Percentiles rank a stretch among this genome's conserved stretches.
phyloP scores from a whole-genome alignment of 1,284 basidiomycete genomes.

The Sporisorium iseilematis-ciliati region DNA sequence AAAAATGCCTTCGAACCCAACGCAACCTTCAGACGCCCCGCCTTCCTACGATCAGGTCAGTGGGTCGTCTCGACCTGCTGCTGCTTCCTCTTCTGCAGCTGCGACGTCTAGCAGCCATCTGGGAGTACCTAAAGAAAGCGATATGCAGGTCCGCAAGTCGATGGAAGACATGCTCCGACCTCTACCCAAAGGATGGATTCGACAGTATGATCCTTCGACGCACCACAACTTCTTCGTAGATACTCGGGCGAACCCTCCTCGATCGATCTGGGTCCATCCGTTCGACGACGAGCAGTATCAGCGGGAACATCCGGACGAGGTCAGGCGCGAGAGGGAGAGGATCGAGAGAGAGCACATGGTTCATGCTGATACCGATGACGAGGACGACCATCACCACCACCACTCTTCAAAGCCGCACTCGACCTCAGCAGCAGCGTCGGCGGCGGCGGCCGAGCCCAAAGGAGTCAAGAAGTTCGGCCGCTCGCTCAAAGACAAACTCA shows the following conservation, averaged over 20 bases:
- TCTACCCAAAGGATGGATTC: constrained; percentile 62
- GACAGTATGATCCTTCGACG: constrained; percentile 59
- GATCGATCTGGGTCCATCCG: constrained; percentile 69
- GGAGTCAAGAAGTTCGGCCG: constrained; percentile 59
- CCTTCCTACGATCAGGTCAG: constrained; percentile 47
- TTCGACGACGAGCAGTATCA: constrained; percentile 56
- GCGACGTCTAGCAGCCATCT: constrained; percentile 13
- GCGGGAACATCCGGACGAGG: constrained; percentile 36
- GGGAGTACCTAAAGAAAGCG: constrained; percentile 16
- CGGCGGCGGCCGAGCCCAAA: constrained; percentile 17
- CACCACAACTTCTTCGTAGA: constrained; percentile 66
- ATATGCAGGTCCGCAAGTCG: constrained; percentile 24
- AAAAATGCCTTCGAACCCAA: constrained; percentile 16
- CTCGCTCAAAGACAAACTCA: constrained; percentile 67
- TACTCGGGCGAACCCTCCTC: constrained; percentile 63
- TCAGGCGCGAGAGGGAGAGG: constrained; percentile 14
- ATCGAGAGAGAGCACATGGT: constrained; percentile 32
- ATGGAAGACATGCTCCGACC: constrained; percentile 59
- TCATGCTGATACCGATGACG: constrained; percentile 53
- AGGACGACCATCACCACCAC: constrained; percentile 27
- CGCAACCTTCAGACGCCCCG: constrained; percentile 31
- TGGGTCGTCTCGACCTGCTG: constrained; percentile 15
- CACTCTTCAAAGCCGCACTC: background rate
- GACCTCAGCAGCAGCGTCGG: background rate
- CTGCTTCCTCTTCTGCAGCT: constrained; percentile 2